Percentiles rank a stretch among this genome's conserved stretches.
These are phyloP conservation scores for Acidiella bohemica DNA, from an alignment of 495 filamentous ascomycete genomes.

Conservation along the genomic window DNA sequence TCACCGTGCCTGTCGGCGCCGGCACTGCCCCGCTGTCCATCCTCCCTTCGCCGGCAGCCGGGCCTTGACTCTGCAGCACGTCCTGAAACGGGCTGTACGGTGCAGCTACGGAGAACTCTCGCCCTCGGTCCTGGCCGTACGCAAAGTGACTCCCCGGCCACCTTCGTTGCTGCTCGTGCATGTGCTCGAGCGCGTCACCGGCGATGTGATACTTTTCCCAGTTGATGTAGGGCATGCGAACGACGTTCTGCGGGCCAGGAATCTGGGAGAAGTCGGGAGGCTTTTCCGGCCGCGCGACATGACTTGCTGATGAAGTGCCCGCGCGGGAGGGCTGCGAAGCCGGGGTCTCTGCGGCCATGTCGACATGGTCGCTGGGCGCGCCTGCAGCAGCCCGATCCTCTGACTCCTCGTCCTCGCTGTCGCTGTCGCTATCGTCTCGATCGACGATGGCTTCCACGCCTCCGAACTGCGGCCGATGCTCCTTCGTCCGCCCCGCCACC, in stretches of 20 bases:
- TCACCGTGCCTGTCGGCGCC: constrained; percentile 11
- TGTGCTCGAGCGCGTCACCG: constrained; percentile 63
- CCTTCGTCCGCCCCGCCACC: constrained; percentile 37
- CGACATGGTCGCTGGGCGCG: constrained; percentile 20
- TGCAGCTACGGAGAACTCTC: constrained; percentile 49
- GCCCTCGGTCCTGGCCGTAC: constrained; percentile 29
- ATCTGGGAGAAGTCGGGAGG: constrained; percentile 33
- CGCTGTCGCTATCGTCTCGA: constrained; percentile 25
- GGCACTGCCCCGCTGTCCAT: not conserved
- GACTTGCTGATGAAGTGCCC: not conserved
- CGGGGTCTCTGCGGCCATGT: constrained; percentile 5
- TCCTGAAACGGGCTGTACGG: constrained; percentile 63
- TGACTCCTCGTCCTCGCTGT: constrained; percentile 29
- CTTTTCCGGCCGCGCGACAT: not conserved
- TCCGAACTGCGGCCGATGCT: constrained; percentile 23
- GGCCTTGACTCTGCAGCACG: constrained; percentile 4
- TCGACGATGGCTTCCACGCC: constrained; percentile 24
- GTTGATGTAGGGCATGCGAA: constrained; percentile 74
- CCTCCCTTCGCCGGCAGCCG: not conserved
- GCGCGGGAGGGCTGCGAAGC: constrained; percentile 4
- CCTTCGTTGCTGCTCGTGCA: constrained; percentile 63
- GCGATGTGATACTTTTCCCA: constrained; percentile 82
- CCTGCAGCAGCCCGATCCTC: constrained; percentile 23
- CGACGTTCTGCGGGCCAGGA: constrained; percentile 66
- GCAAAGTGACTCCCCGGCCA: constrained; percentile 34